Conservation (phyloP, 2,329 filamentous ascomycete species). For the Curvularia verruculosa region DNA sequence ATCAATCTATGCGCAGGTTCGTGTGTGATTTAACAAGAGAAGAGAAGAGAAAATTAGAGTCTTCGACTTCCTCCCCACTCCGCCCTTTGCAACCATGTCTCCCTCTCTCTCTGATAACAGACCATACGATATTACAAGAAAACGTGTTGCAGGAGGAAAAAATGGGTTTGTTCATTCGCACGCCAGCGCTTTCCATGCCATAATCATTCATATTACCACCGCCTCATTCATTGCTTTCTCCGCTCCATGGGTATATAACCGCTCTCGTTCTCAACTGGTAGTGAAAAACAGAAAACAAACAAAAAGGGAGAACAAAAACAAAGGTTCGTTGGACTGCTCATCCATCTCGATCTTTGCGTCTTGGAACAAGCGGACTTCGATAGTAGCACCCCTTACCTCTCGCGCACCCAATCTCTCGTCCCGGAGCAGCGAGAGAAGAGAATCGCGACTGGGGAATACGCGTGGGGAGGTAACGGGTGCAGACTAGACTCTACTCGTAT, state of each 20-base stretch:
- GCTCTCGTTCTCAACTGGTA: not conserved
- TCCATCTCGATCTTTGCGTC: not conserved
- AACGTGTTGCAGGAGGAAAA: not conserved
- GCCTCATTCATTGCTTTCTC: not conserved
- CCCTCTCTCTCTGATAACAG: slow-evolving; percentile 12
- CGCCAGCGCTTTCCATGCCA: slow-evolving; percentile 6
- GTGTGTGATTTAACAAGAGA: slow-evolving; percentile 20
- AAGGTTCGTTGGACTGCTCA: not conserved
- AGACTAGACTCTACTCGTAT: slow-evolving; percentile 49
- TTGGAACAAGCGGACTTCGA: not conserved
- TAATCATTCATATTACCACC: slow-evolving; percentile 9
- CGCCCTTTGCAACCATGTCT: slow-evolving; percentile 17
- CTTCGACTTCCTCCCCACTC: slow-evolving; percentile 14
- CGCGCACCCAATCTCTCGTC: slow-evolving; percentile 16
- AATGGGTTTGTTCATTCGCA: not conserved
- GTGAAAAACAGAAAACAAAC: too few relatives aligned
- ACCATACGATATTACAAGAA: slow-evolving; percentile 1
- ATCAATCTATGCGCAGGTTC: slow-evolving; percentile 8
- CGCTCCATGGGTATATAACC: slow-evolving; percentile 10
- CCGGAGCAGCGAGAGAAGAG: too few relatives aligned
- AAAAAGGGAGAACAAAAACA: not conserved
- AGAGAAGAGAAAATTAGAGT: slow-evolving; percentile 12
- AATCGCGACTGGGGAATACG: not conserved
- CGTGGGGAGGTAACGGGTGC: slow-evolving; percentile 19
- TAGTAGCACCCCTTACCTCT: slow-evolving; percentile 7